These are phyloP conservation scores for Rhodotorula sp. DNA, from an alignment of 1,284 basidiomycete species.

Conservation along the genomic window DNA sequence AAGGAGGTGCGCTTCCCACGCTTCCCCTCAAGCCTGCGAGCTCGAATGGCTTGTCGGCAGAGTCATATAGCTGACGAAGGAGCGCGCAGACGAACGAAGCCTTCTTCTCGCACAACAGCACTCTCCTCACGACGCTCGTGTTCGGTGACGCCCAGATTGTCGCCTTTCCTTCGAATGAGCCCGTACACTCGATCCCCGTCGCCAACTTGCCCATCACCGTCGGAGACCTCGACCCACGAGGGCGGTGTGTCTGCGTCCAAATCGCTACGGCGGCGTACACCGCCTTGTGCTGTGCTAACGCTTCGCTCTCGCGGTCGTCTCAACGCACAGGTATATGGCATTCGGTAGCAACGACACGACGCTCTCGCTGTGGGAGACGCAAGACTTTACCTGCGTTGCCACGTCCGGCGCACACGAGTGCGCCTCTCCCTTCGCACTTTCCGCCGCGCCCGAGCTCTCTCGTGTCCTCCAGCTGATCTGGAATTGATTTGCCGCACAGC, in stretches of 20 bases:
- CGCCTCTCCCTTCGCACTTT: not conserved
- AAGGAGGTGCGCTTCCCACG: constrained; percentile 14
- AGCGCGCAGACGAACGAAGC: constrained; percentile 36
- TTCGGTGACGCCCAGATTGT: constrained; percentile 21
- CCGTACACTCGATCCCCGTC: constrained; percentile 18
- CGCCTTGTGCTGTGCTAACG: not conserved
- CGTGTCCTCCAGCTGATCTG: not conserved
- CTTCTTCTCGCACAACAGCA: constrained; percentile 39
- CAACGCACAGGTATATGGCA: constrained; percentile 24
- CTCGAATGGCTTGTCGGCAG: too few species aligned
- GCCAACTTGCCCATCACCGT: constrained; percentile 15
- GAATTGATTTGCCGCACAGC: not conserved
- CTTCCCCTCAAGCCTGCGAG: not conserved
- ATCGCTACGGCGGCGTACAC: not conserved
- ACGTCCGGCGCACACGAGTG: constrained; percentile 37
- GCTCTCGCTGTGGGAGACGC: constrained; percentile 40
- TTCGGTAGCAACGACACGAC: constrained; percentile 37
- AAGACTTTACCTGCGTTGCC: constrained; percentile 31
- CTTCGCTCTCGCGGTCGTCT: not conserved
- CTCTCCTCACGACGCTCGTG: constrained; percentile 29
- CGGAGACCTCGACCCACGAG: constrained; percentile 38
- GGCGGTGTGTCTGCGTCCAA: constrained; percentile 14
- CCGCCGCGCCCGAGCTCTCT: not conserved
- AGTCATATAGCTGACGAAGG: too few species aligned
- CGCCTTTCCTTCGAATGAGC: constrained; percentile 23